Percentiles rank a stretch among this genome's conserved stretches.
Conservation (phyloP, 306 rosid species). For the Begonia loranthoides region DNA sequence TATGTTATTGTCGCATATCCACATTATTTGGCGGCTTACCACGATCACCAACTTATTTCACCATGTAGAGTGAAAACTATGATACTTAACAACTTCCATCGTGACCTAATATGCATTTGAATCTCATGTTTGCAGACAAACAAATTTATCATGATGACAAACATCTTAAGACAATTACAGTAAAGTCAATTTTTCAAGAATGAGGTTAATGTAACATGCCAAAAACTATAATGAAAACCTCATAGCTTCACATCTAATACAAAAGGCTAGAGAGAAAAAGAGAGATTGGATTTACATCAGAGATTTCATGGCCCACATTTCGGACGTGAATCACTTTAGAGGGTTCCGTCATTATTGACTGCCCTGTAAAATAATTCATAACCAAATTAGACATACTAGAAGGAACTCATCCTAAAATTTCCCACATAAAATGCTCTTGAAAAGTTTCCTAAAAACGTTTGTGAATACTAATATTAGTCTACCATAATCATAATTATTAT, state of each 20-base stretch:
- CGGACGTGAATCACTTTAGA: constrained; percentile 97
- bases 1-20: too few relatives aligned
- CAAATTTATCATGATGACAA: too few relatives aligned
- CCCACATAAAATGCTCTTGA: constrained; percentile 2
- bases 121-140: neutral
- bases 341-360: constrained; percentile 67
- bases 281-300: constrained; percentile 42
- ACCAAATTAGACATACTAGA: too few relatives aligned
- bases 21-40: too few relatives aligned
- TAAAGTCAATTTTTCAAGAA: too few relatives aligned
- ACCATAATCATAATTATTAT: too few relatives aligned
- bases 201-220: neutral
- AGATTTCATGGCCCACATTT: constrained; percentile 88
- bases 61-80: too few relatives aligned
- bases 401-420: neutral
- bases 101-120: neutral
- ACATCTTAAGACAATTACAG: too few relatives aligned
- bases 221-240: neutral
- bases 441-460: too few relatives aligned
- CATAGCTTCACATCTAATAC: neutral
- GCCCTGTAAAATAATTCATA: constrained; percentile 26
- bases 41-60: too few relatives aligned
- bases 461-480: too few relatives aligned
- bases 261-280: neutral
- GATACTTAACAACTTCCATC: neutral